Conservation (phyloP, 257 asterid genomes). For the Penstemon eatonii region DNA sequence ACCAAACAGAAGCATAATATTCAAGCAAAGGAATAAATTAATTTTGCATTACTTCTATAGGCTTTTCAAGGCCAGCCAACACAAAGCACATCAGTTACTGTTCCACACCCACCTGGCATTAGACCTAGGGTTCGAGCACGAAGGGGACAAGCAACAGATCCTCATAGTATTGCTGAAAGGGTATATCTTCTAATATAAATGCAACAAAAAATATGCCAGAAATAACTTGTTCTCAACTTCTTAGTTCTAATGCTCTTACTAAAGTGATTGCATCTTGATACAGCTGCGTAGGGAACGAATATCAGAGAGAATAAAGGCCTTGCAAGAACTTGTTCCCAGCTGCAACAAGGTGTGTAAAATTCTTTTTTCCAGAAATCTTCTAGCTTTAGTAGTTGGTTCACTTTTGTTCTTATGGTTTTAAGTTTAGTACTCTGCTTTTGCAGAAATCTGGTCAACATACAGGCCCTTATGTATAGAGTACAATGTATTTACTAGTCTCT, state of each 20-base stretch:
- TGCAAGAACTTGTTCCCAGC: slow-evolving; percentile 94
- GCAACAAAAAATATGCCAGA: slow-evolving; percentile 12
- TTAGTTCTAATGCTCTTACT: slow-evolving; percentile 4
- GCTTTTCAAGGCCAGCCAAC: slow-evolving; percentile 75
- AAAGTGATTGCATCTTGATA: slow-evolving; percentile 28
- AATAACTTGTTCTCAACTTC: neutral
- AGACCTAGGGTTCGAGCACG: slow-evolving; percentile 88
- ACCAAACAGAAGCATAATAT: slow-evolving; percentile 13
- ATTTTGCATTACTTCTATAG: slow-evolving; percentile 37
- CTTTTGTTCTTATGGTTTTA: neutral
- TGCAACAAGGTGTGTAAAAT: slow-evolving; percentile 68
- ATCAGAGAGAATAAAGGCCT: slow-evolving; percentile 85
- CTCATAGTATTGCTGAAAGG: slow-evolving; percentile 92
- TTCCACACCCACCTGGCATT: slow-evolving; percentile 68
- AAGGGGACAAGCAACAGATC: slow-evolving; percentile 94
- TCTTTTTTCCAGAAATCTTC: slow-evolving; percentile 7
- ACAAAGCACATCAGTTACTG: slow-evolving; percentile 55
- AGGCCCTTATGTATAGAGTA: neutral
- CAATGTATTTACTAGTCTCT: neutral
- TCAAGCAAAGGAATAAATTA: slow-evolving; percentile 1
- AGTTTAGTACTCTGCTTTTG: neutral
- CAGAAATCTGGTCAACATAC: neutral
- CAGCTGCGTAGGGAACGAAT: slow-evolving; percentile 89
- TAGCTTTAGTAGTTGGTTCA: neutral
- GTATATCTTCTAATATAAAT: slow-evolving; percentile 32